These are phyloP conservation scores for Cryphonectria nitschkei DNA, from an alignment of 2,329 filamentous ascomycete genomes.

Conservation along the genomic window DNA sequence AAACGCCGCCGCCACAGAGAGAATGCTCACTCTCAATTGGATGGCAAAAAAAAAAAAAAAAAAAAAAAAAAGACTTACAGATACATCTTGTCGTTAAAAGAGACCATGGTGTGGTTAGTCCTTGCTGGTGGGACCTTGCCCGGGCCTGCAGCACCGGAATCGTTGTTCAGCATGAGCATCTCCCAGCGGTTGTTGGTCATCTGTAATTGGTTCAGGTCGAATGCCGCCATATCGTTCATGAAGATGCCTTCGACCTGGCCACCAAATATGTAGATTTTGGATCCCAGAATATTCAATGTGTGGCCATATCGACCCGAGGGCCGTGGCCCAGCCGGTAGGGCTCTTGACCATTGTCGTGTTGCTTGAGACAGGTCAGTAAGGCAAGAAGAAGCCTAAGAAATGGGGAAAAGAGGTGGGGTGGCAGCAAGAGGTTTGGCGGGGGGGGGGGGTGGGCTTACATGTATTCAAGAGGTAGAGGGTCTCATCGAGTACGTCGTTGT, in stretches of 20 bases:
- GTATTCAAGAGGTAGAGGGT: constrained; percentile 97
- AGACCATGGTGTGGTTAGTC: constrained; percentile 93
- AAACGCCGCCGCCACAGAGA: background rate
- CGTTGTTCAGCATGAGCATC: constrained; percentile 77
- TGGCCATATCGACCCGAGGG: constrained; percentile 94
- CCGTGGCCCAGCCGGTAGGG: constrained; percentile 81
- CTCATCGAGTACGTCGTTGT: constrained; percentile 88
- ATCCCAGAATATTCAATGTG: constrained; percentile 93
- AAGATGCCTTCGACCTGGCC: constrained; percentile 97
- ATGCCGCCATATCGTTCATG: constrained; percentile 95
- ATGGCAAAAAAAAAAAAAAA: background rate
- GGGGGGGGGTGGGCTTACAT: constrained; percentile 63
- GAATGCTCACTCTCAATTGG: background rate
- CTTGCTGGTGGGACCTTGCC: constrained; percentile 80
- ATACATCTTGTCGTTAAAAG: constrained; percentile 91
- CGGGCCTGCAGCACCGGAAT: constrained; percentile 60
- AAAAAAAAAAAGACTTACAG: constrained; percentile 71
- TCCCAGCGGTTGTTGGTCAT: constrained; percentile 93
- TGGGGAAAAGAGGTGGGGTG: background rate
- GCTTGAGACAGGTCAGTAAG: constrained; percentile 56
- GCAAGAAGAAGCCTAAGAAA: background rate
- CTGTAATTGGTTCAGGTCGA: constrained; percentile 93
- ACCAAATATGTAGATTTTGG: constrained; percentile 96
- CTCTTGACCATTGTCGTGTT: constrained; percentile 96
- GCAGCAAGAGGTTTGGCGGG: no score